Conservation (phyloP, 2,329 filamentous ascomycete genomes). For the Cryphonectria nitschkei region DNA sequence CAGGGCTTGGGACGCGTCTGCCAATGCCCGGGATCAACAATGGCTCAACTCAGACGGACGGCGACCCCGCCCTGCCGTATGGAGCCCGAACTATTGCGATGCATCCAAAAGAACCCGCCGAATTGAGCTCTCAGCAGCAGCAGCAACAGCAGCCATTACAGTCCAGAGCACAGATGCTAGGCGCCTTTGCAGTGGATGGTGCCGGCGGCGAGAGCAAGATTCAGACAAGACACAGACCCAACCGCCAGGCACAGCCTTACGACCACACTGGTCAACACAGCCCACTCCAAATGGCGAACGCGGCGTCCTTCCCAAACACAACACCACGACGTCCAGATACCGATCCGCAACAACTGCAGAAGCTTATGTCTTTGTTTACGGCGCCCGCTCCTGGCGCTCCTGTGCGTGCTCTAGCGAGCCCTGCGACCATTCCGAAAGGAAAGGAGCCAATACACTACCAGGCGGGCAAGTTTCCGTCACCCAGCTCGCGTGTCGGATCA, state of each 20-base stretch:
- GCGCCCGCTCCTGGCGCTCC: constrained; percentile 43
- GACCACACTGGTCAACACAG: constrained; percentile 20
- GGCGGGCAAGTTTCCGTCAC: constrained; percentile 16
- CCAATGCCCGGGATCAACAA: constrained; percentile 37
- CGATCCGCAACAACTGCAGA: constrained; percentile 48
- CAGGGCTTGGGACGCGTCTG: constrained; percentile 33
- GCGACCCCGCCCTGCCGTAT: constrained; percentile 28
- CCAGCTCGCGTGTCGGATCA: constrained; percentile 5
- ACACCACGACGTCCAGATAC: constrained; percentile 41
- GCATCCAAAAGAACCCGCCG: constrained; percentile 11
- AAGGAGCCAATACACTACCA: constrained; percentile 38
- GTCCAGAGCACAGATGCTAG: constrained; percentile 2
- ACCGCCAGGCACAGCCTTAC: constrained; percentile 17
- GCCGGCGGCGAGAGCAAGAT: constrained; percentile 6
- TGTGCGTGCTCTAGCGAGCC: constrained; percentile 24
- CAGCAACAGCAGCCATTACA: constrained; percentile 1
- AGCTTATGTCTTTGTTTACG: constrained; percentile 66
- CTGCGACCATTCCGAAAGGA: constrained; percentile 35
- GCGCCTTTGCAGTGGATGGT: constrained; percentile 11
- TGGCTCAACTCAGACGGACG: constrained; percentile 39
- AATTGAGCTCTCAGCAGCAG: constrained; percentile 8
- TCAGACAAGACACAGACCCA: constrained; percentile 4
- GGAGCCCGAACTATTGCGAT: constrained; percentile 16
- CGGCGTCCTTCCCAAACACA: constrained; percentile 35
- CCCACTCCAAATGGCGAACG: constrained; percentile 35